Base-by-base conservation (phyloP, 2,329 filamentous ascomycete species). In the Aureobasidium musti region DNA sequence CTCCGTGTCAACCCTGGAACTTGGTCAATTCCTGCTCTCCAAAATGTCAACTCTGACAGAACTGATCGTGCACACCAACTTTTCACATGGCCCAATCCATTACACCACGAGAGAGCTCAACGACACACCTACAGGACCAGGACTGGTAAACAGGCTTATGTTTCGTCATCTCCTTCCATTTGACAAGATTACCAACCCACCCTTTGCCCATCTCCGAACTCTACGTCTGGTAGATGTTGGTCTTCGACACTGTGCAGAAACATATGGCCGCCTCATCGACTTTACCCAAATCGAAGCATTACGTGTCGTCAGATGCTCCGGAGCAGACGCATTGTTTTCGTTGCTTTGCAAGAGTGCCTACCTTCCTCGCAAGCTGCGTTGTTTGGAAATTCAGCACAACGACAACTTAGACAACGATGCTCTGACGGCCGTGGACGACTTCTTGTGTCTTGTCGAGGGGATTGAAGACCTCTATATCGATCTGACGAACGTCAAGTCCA, bases 131-230 rank as follows among this genome's bases (percentile, higher is more conserved):
- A 82, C 79, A 3, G 78, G 72, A 0, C 81, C 80, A 5, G 81
- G 81, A 2, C 69, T 82, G 21, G 77, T 83, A n/a, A 79, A 77
- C 0, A 76, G 76, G 10, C 80, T 77, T 19, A 76, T 82, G 65
- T 83, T 83, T 71, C 73, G 74, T 67, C 79, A 81, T 61, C 77
- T 82, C 75, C 74, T 77, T 69, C 81, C 81, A 1, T 82, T 83
- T 67, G 77, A 80, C 14, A 33, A 43, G 11, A 37, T 43, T 1
- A 77, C 76, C 23, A 82, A 80, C 68, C 79, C 77, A 7, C 80
- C 81, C 1, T 72, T 82, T 56, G 73, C 74, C 49, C 71, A 73
- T 21, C 72, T 83, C 28, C 80, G 77, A 54, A 77, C 80, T 54
- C 73, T 83, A 5, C 78, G 77, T 1, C 70, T 83, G 33, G 80